phyloP scores from a whole-genome alignment of 129 eudicot genomes.

The Flaveria bidentis region DNA sequence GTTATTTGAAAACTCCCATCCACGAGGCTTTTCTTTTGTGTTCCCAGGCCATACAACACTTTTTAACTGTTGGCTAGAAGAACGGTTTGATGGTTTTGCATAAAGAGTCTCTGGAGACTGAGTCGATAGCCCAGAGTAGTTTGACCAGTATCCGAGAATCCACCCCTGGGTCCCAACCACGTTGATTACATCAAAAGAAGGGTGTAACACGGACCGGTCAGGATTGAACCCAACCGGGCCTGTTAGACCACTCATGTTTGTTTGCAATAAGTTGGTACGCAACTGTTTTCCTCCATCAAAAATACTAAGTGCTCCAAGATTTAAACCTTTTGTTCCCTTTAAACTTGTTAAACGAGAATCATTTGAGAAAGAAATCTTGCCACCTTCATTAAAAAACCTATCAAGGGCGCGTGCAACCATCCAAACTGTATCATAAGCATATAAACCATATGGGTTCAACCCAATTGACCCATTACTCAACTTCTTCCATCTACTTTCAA shows the following conservation, averaged over 20 bases:
- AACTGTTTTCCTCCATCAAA: conserved; percentile 68
- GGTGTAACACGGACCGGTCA: conserved; percentile 51
- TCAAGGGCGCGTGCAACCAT: conserved; percentile 63
- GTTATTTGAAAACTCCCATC: conserved; percentile 79
- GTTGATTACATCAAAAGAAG: conserved; percentile 73
- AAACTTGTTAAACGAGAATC: conserved; percentile 43
- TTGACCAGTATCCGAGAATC: conserved; percentile 86
- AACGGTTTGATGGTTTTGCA: conserved; percentile 55
- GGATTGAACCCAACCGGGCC: conserved; percentile 56
- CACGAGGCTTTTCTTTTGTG: conserved; percentile 63
- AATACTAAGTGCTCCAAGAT: conserved; percentile 65
- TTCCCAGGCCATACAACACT: conserved; percentile 81
- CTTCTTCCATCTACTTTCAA: conserved; percentile 53
- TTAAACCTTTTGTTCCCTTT: conserved; percentile 41
- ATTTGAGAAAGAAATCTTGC: conserved; percentile 63
- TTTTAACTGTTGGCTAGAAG: conserved; percentile 55
- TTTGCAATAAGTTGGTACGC: conserved; percentile 45
- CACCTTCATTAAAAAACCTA: conserved; percentile 52
- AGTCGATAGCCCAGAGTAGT: conserved; percentile 66
- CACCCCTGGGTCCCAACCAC: conserved; percentile 45
- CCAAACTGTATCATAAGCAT: conserved; percentile 93
- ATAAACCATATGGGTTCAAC: conserved; percentile 70
- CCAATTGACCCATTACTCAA: conserved; percentile 55
- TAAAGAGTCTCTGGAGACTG: conserved; percentile 65
- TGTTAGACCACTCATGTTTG: conserved; percentile 70